Percentiles rank a stretch among this genome's conserved stretches.
Evolutionary conservation across 768 basidiomycete species (phyloP).

Genomic region (Russula olivacea): DNA sequence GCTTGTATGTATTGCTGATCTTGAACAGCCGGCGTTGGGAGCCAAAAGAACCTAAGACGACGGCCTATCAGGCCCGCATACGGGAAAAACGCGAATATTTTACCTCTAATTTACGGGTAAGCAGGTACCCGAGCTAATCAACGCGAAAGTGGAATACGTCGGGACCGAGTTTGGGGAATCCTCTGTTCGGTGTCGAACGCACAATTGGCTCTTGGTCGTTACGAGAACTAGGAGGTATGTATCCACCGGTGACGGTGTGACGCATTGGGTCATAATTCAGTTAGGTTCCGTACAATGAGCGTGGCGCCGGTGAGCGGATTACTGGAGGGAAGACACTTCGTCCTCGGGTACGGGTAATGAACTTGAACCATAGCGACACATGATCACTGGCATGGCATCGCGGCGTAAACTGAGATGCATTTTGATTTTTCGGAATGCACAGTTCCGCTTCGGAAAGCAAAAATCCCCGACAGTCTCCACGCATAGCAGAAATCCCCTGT

Average conservation of each 20-base stretch:
- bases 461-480: neutral
- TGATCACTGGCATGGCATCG: no score
- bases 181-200: neutral
- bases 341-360: no score
- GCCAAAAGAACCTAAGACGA: no score
- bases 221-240: neutral
- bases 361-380: no score
- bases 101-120: neutral
- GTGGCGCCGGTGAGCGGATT: neutral
- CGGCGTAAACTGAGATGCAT: neutral
- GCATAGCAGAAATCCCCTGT: no score
- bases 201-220: neutral
- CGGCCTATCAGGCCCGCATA: no score
- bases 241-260: neutral
- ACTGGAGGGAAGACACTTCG: neutral
- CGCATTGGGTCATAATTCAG: neutral
- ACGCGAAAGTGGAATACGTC: neutral
- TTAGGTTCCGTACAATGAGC: neutral
- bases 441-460: neutral
- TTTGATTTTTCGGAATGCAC: neutral
- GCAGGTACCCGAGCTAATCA: no score
- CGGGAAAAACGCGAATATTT: no score
- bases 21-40: neutral
- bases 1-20: neutral
- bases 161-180: neutral